These are phyloP conservation scores for Brassica napus DNA, from an alignment of 345 rosid genomes.

Conservation along the genomic window DNA sequence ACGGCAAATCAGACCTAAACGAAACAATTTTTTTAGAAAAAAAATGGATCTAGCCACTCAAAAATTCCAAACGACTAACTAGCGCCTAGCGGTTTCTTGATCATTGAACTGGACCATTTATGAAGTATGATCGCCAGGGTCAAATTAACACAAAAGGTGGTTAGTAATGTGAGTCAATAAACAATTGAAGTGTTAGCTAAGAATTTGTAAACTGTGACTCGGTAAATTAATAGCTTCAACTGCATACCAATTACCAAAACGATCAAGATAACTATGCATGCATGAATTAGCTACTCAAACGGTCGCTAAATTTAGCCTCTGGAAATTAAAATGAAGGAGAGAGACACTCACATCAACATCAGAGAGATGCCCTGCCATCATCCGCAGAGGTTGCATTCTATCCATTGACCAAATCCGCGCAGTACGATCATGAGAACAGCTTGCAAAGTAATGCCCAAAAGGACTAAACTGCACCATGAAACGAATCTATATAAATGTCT, in stretches of 20 bases:
- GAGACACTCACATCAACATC: conserved; percentile 83
- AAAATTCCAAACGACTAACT: too few species aligned
- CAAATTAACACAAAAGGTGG: background rate
- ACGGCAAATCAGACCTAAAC: too few species aligned
- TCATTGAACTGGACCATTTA: too few species aligned
- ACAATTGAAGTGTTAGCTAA: background rate
- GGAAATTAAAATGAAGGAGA: background rate
- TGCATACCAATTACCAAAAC: conserved; percentile 11
- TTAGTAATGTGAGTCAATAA: background rate
- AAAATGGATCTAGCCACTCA: too few species aligned
- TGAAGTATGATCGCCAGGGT: background rate
- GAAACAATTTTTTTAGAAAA: too few species aligned
- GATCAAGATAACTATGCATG: background rate
- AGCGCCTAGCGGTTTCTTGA: too few species aligned
- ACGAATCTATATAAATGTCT: conserved; percentile 19
- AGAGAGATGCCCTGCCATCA: conserved; percentile 97
- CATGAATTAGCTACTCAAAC: background rate
- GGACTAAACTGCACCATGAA: conserved; percentile 85
- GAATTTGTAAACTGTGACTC: background rate
- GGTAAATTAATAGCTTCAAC: background rate
- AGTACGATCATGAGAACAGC: conserved; percentile 94
- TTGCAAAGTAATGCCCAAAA: conserved; percentile 88
- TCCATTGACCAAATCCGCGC: conserved; percentile 98
- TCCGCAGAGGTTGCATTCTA: conserved; percentile 83
- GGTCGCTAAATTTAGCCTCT: background rate